phyloP scores from a whole-genome alignment of 1,139 yeast species.

The Pneumocystis wakefieldiae region DNA sequence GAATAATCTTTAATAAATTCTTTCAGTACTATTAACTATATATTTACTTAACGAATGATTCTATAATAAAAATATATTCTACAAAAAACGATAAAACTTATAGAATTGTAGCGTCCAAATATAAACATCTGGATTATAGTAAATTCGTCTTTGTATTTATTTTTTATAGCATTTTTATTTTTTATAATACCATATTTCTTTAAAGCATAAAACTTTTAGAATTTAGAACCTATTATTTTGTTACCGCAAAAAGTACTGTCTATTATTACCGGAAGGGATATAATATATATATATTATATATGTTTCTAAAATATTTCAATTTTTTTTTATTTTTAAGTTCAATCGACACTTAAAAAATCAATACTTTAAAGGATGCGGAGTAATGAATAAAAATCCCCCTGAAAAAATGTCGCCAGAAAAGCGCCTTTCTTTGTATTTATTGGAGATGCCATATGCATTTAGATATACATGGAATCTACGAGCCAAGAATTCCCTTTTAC shows the following conservation, averaged over 20 bases:
- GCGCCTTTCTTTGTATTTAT: background rate
- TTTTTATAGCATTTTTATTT: background rate
- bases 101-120: background rate
- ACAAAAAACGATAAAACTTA: background rate
- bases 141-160: background rate
- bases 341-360: background rate
- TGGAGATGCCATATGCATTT: background rate
- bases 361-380: background rate
- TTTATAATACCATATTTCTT: background rate
- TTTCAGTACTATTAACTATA: background rate
- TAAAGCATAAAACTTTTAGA: background rate
- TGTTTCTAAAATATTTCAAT: background rate
- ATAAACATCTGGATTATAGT: background rate
- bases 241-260: background rate
- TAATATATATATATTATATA: background rate
- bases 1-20: background rate
- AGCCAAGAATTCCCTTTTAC: constrained; percentile 28
- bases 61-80: background rate
- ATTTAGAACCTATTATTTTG: background rate
- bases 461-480: background rate
- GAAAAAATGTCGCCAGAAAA: background rate
- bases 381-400: background rate
- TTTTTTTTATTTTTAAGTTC: background rate
- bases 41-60: background rate
- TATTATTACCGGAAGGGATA: background rate